Evolutionary conservation across 495 filamentous ascomycete genomes (phyloP).

Genomic region (Melanomma pulvis-pyrius): DNA sequence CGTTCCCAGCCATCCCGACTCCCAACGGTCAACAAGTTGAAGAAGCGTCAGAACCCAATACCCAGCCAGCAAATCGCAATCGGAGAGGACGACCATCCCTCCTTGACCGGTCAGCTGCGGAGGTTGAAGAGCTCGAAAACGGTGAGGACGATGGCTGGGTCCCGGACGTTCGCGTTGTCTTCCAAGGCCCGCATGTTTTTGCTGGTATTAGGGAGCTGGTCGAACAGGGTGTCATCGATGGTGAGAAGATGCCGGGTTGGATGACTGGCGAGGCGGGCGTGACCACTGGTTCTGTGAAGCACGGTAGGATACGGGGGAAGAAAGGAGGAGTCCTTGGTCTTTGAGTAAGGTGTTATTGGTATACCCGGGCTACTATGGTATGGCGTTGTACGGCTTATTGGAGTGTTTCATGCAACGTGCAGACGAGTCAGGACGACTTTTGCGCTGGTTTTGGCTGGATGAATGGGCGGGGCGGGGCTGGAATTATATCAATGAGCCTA

Average conservation of each 20-base stretch:
- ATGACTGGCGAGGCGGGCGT: slow-evolving; percentile 87
- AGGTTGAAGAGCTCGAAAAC: slow-evolving; percentile 14
- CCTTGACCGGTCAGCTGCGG: slow-evolving; percentile 26
- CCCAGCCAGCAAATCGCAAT: slow-evolving; percentile 1
- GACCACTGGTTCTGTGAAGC: slow-evolving; percentile 66
- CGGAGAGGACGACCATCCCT: slow-evolving; percentile 22
- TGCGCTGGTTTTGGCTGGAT: too few relatives aligned
- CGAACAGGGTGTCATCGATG: slow-evolving; percentile 72
- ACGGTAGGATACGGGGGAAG: slow-evolving; percentile 54
- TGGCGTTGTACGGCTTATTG: not conserved
- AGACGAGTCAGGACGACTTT: not conserved
- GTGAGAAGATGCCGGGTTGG: slow-evolving; percentile 81
- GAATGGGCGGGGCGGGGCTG: too few relatives aligned
- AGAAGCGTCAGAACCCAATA: slow-evolving; percentile 34
- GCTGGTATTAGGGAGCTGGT: slow-evolving; percentile 74
- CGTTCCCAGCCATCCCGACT: slow-evolving; percentile 14
- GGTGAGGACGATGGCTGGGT: slow-evolving; percentile 46
- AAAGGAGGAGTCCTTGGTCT: slow-evolving; percentile 20
- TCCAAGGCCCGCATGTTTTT: slow-evolving; percentile 80
- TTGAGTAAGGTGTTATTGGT: slow-evolving; percentile 7
- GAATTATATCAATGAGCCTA: too few relatives aligned
- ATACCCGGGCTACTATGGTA: not conserved
- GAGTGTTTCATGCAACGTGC: not conserved
- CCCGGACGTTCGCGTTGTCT: slow-evolving; percentile 64
- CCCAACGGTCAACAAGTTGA: not conserved